These are phyloP conservation scores for Scedosporium boydii DNA, from an alignment of 2,329 filamentous ascomycete species.

Conservation along the genomic window DNA sequence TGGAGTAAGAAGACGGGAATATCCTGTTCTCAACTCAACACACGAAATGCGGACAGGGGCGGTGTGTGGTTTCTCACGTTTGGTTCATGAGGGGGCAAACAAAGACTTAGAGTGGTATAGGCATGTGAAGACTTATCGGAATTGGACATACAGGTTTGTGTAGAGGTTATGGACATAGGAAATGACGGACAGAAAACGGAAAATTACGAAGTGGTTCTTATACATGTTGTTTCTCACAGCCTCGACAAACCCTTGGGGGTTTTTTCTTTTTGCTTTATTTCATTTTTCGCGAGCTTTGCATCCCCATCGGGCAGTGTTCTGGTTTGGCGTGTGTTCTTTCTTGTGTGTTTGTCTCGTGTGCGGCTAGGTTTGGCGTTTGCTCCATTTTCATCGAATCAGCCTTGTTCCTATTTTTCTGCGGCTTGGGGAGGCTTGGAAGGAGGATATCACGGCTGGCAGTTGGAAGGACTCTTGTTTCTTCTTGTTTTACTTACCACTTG, in stretches of 20 bases:
- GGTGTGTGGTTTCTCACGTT: neutral
- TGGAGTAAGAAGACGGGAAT: too few relatives aligned
- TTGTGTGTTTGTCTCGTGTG: neutral
- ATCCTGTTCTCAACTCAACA: too few relatives aligned
- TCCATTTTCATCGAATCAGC: neutral
- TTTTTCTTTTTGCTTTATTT: neutral
- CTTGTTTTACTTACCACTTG: neutral
- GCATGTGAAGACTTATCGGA: neutral
- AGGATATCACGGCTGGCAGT: neutral
- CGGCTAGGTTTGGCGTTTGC: neutral
- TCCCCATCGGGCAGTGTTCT: neutral
- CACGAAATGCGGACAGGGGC: too few relatives aligned
- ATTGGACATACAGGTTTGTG: neutral
- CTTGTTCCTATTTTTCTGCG: neutral
- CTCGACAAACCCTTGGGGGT: neutral
- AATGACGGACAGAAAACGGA: neutral
- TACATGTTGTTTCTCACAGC: neutral
- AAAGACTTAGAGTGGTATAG: neutral
- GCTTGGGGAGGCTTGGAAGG: neutral
- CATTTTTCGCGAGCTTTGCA: neutral
- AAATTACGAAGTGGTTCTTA: neutral
- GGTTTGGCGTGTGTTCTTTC: neutral
- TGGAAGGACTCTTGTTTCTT: neutral
- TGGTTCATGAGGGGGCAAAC: neutral
- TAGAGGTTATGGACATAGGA: neutral